phyloP scores from a whole-genome alignment of 805 yeast genomes.

The Debaryomyces hansenii region DNA sequence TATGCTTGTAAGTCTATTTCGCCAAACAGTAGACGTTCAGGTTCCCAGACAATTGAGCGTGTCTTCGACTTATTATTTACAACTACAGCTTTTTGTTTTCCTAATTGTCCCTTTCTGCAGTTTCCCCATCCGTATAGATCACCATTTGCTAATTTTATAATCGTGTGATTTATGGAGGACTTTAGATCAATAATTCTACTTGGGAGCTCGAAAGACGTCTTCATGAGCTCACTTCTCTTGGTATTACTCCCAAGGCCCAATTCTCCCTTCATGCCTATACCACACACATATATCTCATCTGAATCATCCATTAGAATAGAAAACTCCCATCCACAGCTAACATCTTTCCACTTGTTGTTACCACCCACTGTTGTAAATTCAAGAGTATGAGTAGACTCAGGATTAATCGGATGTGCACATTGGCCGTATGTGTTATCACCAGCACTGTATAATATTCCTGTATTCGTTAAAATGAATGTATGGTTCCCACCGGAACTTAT shows the following conservation, averaged over 20 bases:
- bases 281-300: slow-evolving; percentile 51
- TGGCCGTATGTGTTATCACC: slow-evolving; percentile 66
- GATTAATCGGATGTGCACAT: slow-evolving; percentile 32
- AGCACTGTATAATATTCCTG: slow-evolving; percentile 53
- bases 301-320: slow-evolving; percentile 48
- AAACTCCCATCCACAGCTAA: slow-evolving; percentile 82
- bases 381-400: slow-evolving; percentile 4
- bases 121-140: slow-evolving; percentile 67
- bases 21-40: slow-evolving; percentile 17
- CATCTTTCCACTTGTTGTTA: slow-evolving; percentile 36
- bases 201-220: slow-evolving; percentile 3
- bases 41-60: slow-evolving; percentile 20
- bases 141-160: slow-evolving; percentile 41
- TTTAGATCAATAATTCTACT: slow-evolving; percentile 12
- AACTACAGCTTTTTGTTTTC: slow-evolving; percentile 8
- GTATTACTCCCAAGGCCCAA: slow-evolving; percentile 49
- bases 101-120: slow-evolving; percentile 60
- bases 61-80: slow-evolving; percentile 10
- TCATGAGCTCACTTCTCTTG: slow-evolving; percentile 7
- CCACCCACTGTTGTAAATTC: slow-evolving; percentile 21
- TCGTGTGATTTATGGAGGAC: slow-evolving; percentile 49
- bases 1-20: slow-evolving; percentile 9
- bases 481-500: slow-evolving; percentile 88
- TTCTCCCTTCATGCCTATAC: slow-evolving; percentile 73
- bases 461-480: slow-evolving; percentile 55